Conservation (phyloP, 805 yeast species). For the Lipomyces spencermartinsiae region DNA sequence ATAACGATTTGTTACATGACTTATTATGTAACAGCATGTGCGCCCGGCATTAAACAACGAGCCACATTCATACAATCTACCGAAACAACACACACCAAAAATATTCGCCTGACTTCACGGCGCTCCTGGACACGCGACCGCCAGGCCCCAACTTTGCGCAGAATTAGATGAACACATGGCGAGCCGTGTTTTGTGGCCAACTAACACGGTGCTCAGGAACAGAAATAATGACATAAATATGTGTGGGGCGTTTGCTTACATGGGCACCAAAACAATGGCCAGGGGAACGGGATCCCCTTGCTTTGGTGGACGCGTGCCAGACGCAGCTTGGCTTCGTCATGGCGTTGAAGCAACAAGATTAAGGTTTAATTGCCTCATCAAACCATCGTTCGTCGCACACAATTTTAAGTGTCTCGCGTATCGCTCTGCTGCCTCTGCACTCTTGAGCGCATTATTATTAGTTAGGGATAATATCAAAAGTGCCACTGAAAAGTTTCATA, state of each 20-base stretch:
- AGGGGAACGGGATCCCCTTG: background rate
- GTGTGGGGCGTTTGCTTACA: background rate
- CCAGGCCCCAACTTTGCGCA: background rate
- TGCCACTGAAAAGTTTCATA: too few species aligned
- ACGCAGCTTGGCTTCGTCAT: background rate
- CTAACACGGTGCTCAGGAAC: background rate
- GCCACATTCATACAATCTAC: background rate
- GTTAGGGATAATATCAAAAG: too few species aligned
- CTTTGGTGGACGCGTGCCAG: conserved; percentile 1
- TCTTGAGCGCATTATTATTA: too few species aligned
- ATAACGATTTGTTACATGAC: too few species aligned
- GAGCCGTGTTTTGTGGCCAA: background rate
- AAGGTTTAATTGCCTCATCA: conserved; percentile 5
- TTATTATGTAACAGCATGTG: too few species aligned
- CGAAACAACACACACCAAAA: too few species aligned
- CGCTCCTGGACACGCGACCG: background rate
- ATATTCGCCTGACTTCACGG: too few species aligned
- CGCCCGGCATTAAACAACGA: background rate
- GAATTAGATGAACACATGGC: background rate
- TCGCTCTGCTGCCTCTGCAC: too few species aligned
- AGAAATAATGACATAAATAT: background rate
- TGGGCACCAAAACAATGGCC: background rate
- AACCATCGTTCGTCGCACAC: background rate
- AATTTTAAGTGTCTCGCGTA: background rate
- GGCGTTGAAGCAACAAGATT: background rate